These are phyloP conservation scores for Pestalotiopsis fici DNA, from an alignment of 2,329 filamentous ascomycete species.

Conservation along the genomic window DNA sequence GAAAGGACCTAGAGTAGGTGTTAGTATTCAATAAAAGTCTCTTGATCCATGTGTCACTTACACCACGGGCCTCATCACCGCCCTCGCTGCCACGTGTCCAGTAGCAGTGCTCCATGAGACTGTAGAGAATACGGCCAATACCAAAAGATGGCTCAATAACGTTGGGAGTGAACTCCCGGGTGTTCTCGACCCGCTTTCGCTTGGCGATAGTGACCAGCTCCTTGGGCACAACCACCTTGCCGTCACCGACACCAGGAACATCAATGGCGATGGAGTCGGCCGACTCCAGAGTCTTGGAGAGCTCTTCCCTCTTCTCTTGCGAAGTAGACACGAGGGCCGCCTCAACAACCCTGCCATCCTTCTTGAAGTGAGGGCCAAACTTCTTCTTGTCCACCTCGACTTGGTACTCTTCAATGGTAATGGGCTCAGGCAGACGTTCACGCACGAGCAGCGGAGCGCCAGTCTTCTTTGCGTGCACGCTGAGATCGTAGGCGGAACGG, in stretches of 20 bases:
- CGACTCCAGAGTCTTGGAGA: conserved; percentile 72
- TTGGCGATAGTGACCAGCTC: conserved; percentile 85
- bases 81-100: conserved; percentile 77
- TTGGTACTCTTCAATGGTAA: conserved; percentile 82
- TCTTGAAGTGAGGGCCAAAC: conserved; percentile 94
- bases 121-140: conserved; percentile 92
- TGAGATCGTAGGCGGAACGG: conserved; percentile 90
- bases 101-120: conserved; percentile 91
- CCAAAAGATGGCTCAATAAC: conserved; percentile 98
- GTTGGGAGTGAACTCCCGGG: conserved; percentile 90
- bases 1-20: conserved; percentile 59
- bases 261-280: conserved; percentile 77
- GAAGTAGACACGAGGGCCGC: conserved; percentile 72
- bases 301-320: conserved; percentile 79
- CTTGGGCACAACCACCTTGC: conserved; percentile 77
- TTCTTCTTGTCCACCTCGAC: conserved; percentile 92
- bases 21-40: conserved; percentile 7
- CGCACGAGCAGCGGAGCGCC: conserved; percentile 84
- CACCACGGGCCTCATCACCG: conserved; percentile 81
- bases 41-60: conserved; percentile 50
- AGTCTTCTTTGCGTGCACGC: conserved; percentile 90
- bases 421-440: conserved; percentile 76
- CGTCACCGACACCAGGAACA: conserved; percentile 65
- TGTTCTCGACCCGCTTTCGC: conserved; percentile 78
- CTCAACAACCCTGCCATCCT: conserved; percentile 86